Percentiles rank a stretch among this genome's conserved stretches.
Conservation (phyloP, 805 yeast genomes). For the Zygoascus tannicola region DNA sequence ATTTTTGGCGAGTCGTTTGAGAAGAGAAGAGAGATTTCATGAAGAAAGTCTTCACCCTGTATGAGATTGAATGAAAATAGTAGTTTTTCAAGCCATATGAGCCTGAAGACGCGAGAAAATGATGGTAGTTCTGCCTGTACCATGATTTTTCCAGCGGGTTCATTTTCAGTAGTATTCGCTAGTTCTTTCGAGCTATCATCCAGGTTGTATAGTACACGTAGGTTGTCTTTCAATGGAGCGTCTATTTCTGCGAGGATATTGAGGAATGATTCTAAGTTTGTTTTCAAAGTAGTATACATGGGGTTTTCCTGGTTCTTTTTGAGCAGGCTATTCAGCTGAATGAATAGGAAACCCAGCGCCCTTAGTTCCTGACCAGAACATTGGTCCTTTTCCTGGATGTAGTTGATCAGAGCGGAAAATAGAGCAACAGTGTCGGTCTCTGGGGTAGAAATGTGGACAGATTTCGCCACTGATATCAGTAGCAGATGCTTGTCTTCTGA, state of each 20-base stretch:
- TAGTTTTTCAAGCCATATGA: conserved; percentile 19
- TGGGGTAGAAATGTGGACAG: not conserved
- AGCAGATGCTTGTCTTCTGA: not conserved
- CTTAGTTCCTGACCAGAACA: not conserved
- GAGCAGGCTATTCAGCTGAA: not conserved
- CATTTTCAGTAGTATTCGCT: not conserved
- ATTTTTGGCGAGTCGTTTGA: conserved; percentile 10
- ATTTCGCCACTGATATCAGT: conserved; percentile 7
- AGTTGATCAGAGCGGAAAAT: conserved; percentile 10
- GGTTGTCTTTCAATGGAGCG: not conserved
- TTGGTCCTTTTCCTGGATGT: conserved; percentile 3
- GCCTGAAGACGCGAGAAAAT: conserved; percentile 15
- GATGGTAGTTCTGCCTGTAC: not conserved
- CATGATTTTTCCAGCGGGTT: not conserved
- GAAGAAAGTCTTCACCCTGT: conserved; percentile 13
- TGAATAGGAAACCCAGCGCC: not conserved
- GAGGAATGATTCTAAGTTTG: not conserved
- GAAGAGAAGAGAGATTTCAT: conserved; percentile 10
- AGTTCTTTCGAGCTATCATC: not conserved
- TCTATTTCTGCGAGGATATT: not conserved
- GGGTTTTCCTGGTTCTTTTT: not conserved
- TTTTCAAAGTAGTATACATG: not conserved
- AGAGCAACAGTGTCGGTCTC: conserved; percentile 4
- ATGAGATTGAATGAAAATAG: conserved; percentile 13
- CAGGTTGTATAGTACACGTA: not conserved